A percentile compares a stretch with the other conserved stretches of the same genome.
These are phyloP conservation scores for Diaporthe vexans DNA, from an alignment of 2,329 filamentous ascomycete species.

Conservation along the genomic window DNA sequence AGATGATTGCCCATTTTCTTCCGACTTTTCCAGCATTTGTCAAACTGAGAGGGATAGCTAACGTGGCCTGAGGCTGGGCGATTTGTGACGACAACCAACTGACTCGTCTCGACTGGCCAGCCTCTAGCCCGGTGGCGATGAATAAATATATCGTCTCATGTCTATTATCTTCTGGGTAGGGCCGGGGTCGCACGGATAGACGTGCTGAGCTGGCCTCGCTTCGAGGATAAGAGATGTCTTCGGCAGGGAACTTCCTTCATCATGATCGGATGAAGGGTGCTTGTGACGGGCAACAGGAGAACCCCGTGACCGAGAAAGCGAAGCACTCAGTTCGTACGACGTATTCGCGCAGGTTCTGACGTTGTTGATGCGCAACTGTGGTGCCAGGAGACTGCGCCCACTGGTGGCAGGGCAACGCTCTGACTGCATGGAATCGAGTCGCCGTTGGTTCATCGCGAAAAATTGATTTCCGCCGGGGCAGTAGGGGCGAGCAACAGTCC, in stretches of 20 bases:
- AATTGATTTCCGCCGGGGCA: too few species aligned
- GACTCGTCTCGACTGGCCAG: conserved; percentile 11
- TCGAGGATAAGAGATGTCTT: not conserved
- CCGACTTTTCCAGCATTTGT: not conserved
- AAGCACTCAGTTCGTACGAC: not conserved
- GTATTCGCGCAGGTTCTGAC: not conserved
- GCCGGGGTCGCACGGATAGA: not conserved
- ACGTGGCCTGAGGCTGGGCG: too few species aligned
- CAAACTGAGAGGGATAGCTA: not conserved
- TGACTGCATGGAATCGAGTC: not conserved
- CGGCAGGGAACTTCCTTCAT: not conserved
- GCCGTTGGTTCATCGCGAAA: not conserved
- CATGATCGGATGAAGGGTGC: not conserved
- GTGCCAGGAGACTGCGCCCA: not conserved
- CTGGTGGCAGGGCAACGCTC: not conserved
- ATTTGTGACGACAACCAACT: not conserved
- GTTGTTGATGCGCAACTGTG: not conserved
- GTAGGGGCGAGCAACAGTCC: too few species aligned
- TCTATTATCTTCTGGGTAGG: not conserved
- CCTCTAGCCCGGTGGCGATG: not conserved
- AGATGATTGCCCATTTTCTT: too few species aligned
- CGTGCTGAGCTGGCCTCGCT: not conserved
- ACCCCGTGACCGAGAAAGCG: not conserved
- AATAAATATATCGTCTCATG: not conserved
- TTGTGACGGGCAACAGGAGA: not conserved